Evolutionary conservation across 2,329 filamentous ascomycete species (phyloP), one percentile per base, ranked within the genome.

Genomic region (Cladophialophora yegresii): DNA sequence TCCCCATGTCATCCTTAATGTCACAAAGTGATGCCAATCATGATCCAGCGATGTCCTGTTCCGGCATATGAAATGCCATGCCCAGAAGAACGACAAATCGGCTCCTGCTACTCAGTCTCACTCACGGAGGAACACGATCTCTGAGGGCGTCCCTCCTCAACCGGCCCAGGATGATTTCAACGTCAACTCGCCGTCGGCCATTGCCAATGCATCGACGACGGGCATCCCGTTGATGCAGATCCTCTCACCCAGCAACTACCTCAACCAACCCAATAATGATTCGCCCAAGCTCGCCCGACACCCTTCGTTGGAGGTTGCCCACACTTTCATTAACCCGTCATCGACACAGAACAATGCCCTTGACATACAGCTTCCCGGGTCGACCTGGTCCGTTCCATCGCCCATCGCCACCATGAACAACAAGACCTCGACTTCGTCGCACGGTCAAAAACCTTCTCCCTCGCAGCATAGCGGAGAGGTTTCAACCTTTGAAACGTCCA

Each of bases 61-160:
- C 63, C 79, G 81, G 45, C 81, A 83, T 72, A 81, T 80, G 70
- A 83, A 82, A 75, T 79, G 81, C 58, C 81, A 83, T 70, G 79
- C 75, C 54, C 77, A 80, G 51, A 77, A 77, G 66, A 76, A 66
- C 69, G 75, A 67, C 67, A 75, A 72, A 73, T 71, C 67, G 70
- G 72, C 69, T 71, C 65, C 67, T 62, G 71, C 64, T 68, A 74
- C 72, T 67, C 68, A 69, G 50, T 68, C 68, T 53, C 49, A 49
- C 5, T 67, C 65, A 68, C 73, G 67, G 70, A 73, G 69, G 63
- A 72, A 71, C 64, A 69, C 67, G n/a, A 66, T 69, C 50, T 69
- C 67, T 6, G 65, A 69, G 50, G 67, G 67, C n/a, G 67, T 69
- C 30, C 54, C 61, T 22, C 65, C 67, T 54, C 58, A 64, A 56